A percentile compares a stretch with the other conserved stretches of the same genome.
Conservation (phyloP, 257 asterid species). For the Ocimum tenuiflorum region DNA sequence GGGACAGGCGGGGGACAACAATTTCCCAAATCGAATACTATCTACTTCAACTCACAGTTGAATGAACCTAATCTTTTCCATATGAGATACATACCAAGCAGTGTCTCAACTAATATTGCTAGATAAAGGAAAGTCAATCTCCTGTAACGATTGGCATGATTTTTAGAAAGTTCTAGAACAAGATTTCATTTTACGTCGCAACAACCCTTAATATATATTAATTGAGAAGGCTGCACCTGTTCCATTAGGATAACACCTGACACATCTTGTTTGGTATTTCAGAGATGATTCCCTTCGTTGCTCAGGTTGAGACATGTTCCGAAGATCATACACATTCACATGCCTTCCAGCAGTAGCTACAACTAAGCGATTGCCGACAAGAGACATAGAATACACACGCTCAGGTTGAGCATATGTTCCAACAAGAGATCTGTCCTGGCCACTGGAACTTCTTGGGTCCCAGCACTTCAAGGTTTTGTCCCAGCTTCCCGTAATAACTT, state of each 20-base stretch:
- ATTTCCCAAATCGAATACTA: background rate
- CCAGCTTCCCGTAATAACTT: slow-evolving; percentile 99
- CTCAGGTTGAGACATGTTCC: slow-evolving; percentile 95
- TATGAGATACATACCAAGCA: background rate
- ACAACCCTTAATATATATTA: background rate
- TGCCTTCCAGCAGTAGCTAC: slow-evolving; percentile 98
- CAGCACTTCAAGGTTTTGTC: slow-evolving; percentile 93
- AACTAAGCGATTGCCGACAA: slow-evolving; percentile 80
- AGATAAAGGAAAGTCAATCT: background rate
- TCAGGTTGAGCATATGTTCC: slow-evolving; percentile 93
- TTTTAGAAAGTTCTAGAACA: background rate
- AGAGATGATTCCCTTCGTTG: slow-evolving; percentile 88
- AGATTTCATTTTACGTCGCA: background rate
- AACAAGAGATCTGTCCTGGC: slow-evolving; percentile 78
- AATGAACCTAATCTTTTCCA: background rate
- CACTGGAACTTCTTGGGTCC: slow-evolving; percentile 98
- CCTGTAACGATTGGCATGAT: background rate
- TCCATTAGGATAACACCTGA: slow-evolving; percentile 88
- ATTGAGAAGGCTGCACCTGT: slow-evolving; percentile 50
- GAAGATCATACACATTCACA: slow-evolving; percentile 83
- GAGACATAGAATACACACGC: slow-evolving; percentile 86
- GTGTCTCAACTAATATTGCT: background rate
- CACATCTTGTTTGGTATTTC: slow-evolving; percentile 93
- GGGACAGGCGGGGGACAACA: background rate
- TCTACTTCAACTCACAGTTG: background rate